Conservation (phyloP, 345 rosid genomes). For the Lenwebbia sp. region DNA sequence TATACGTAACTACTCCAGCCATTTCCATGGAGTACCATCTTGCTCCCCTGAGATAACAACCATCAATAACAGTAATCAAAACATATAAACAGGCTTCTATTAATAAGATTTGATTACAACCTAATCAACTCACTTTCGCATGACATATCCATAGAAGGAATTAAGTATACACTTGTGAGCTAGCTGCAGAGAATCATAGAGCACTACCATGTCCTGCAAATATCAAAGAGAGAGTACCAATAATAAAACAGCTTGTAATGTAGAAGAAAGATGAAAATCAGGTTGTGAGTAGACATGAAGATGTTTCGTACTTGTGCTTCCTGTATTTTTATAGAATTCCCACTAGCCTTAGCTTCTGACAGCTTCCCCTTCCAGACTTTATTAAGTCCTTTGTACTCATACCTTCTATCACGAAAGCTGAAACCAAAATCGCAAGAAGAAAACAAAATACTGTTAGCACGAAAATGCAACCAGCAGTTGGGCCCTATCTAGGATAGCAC, state of each 20-base stretch:
- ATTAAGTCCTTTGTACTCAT: conserved; percentile 93
- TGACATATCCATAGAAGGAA: conserved; percentile 98
- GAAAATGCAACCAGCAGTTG: background rate
- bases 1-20: conserved; percentile 99
- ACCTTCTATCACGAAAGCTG: conserved; percentile 97
- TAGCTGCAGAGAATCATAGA: conserved; percentile 95
- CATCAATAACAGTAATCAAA: background rate
- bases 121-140: conserved; percentile 78
- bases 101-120: background rate
- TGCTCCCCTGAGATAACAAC: conserved; percentile 62
- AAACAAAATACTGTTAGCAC: background rate
- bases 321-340: conserved; percentile 89
- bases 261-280: background rate
- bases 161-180: conserved; percentile 97
- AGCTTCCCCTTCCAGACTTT: conserved; percentile 97
- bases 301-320: conserved; percentile 68
- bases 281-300: background rate
- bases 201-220: conserved; percentile 91
- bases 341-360: conserved; percentile 91
- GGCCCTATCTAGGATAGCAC: background rate
- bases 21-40: conserved; percentile 99
- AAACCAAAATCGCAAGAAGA: background rate
- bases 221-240: conserved; percentile 7
- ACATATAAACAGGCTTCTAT: background rate
- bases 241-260: background rate